Evolutionary conservation across 768 basidiomycete genomes (phyloP).

Genomic region (Hypsizygus marmoreus): DNA sequence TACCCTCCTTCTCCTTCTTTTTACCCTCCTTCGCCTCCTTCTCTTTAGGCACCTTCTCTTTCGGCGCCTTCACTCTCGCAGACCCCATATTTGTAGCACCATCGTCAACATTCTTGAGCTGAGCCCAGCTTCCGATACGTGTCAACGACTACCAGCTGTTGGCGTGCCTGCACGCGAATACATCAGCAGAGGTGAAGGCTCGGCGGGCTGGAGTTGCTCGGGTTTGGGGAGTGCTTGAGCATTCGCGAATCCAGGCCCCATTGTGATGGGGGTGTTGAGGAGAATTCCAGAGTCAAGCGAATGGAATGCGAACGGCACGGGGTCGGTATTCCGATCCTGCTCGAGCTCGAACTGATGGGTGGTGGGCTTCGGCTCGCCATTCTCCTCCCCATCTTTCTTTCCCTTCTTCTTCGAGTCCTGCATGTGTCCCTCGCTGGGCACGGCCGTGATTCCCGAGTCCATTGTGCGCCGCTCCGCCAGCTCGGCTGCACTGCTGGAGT

Average conservation of each 20-base stretch:
- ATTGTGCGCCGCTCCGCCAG: no score
- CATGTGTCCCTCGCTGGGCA: no score
- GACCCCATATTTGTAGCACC: conserved; percentile 2
- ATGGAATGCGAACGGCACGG: no score
- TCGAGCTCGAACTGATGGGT: no score
- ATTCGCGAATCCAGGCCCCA: conserved; percentile 21
- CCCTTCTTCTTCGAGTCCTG: no score
- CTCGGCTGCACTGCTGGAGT: no score
- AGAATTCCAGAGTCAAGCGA: conserved; percentile 53
- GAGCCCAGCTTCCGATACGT: conserved; percentile 72
- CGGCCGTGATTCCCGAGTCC: no score
- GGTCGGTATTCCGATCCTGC: no score
- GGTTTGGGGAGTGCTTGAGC: conserved; percentile 1
- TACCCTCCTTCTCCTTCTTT: conserved; percentile 19
- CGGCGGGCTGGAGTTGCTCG: conserved; percentile 5
- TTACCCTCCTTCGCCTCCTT: conserved; percentile 5
- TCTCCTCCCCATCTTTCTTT: no score
- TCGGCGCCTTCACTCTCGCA: conserved; percentile 1
- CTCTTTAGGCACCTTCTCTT: conserved; percentile 18
- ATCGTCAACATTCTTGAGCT: conserved; percentile 45
- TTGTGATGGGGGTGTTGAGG: conserved; percentile 34
- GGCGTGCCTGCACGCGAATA: conserved; percentile 39
- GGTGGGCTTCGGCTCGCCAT: no score
- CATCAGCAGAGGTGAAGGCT: conserved; percentile 19
- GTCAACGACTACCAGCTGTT: conserved; percentile 55